These are phyloP conservation scores for Leccinum griseonigrum DNA, from an alignment of 1,284 basidiomycete species.

Conservation along the genomic window DNA sequence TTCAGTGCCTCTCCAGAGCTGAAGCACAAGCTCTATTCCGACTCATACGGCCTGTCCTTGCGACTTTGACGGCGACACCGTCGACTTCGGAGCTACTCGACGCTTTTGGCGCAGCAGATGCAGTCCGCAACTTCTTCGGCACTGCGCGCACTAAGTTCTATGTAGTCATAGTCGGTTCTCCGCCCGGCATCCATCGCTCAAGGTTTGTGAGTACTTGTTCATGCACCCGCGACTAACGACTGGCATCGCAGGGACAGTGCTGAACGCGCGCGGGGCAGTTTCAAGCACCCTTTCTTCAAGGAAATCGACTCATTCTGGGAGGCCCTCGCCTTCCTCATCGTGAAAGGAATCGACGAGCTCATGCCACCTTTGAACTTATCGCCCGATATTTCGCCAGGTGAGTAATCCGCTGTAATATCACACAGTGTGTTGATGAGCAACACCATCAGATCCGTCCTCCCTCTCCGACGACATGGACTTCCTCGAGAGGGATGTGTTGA, in stretches of 20 bases:
- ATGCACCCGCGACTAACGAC: neutral
- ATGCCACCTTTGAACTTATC: too few species aligned
- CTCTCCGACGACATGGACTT: too few species aligned
- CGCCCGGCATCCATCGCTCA: neutral
- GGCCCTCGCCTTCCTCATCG: too few species aligned
- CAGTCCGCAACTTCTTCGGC: neutral
- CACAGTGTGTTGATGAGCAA: too few species aligned
- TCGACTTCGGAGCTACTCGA: neutral
- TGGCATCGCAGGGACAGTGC: neutral
- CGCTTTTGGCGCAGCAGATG: neutral
- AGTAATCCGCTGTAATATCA: too few species aligned
- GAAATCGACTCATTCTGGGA: too few species aligned
- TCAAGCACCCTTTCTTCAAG: too few species aligned
- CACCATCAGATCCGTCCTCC: too few species aligned
- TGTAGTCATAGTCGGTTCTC: neutral
- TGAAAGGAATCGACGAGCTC: too few species aligned
- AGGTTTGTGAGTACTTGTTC: neutral
- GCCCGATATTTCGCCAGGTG: too few species aligned
- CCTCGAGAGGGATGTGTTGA: too few species aligned
- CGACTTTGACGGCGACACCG: neutral
- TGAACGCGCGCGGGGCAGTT: neutral
- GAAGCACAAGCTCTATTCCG: neutral
- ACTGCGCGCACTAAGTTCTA: neutral
- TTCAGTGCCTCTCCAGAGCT: neutral
- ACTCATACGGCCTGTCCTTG: neutral